These are phyloP conservation scores for Rhizomucor miehei DNA, from an alignment of 371 early-diverging fungal species.

Conservation along the genomic window DNA sequence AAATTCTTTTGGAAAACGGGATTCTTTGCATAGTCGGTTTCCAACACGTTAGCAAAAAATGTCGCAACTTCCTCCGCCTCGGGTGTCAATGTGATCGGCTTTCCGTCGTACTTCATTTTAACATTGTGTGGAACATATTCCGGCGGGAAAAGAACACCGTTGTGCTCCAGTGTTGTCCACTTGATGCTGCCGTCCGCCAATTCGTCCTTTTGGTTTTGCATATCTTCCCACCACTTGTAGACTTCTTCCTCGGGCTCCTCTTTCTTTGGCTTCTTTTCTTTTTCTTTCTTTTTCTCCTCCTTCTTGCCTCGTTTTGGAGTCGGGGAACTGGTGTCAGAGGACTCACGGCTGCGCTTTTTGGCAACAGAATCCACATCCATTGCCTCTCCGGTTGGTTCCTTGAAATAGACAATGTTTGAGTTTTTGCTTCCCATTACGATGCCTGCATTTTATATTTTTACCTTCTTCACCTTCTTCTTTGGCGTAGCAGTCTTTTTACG, in stretches of 20 bases:
- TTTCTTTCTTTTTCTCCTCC: conserved; percentile 24
- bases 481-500: background rate
- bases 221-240: conserved; percentile 47
- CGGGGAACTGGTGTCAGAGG: conserved; percentile 7
- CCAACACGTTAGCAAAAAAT: conserved; percentile 89
- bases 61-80: conserved; percentile 94
- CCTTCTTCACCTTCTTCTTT: background rate
- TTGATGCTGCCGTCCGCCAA: conserved; percentile 57
- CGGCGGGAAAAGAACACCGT: conserved; percentile 92
- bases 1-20: conserved; percentile 88
- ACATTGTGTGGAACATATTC: conserved; percentile 90
- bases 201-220: conserved; percentile 53
- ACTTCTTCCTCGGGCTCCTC: conserved; percentile 31
- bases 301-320: conserved; percentile 20
- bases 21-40: conserved; percentile 84
- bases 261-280: conserved; percentile 25
- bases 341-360: conserved; percentile 6
- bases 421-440: background rate
- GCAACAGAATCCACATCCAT: no score
- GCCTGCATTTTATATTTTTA: background rate
- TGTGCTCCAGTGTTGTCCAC: conserved; percentile 89
- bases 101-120: conserved; percentile 85
- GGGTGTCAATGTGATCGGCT: conserved; percentile 68
- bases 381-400: conserved; percentile 1
- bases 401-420: background rate